These are phyloP conservation scores for Geotrichum macrosporum DNA, from an alignment of 1,139 yeast genomes.

Conservation along the genomic window DNA sequence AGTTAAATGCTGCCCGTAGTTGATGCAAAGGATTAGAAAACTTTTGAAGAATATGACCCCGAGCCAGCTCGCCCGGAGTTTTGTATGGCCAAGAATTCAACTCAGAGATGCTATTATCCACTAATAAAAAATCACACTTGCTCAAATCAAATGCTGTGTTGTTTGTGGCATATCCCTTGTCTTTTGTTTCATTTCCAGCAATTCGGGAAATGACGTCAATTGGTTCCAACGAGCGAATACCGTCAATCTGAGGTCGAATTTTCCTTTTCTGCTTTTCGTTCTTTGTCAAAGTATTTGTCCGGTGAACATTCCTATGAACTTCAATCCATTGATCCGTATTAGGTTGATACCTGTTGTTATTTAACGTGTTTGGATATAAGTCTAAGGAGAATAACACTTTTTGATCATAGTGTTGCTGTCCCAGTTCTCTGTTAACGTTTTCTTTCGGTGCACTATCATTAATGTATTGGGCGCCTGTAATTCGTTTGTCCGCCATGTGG, in stretches of 20 bases:
- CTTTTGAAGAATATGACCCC: slow-evolving; percentile 15
- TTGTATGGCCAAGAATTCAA: slow-evolving; percentile 37
- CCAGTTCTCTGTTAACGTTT: slow-evolving; percentile 29
- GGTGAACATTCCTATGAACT: slow-evolving; percentile 56
- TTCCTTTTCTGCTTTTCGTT: slow-evolving; percentile 68
- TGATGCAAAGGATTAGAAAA: slow-evolving; percentile 44
- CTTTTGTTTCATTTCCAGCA: slow-evolving; percentile 33
- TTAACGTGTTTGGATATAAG: slow-evolving; percentile 52
- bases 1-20: slow-evolving; percentile 56
- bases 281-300: slow-evolving; percentile 69
- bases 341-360: slow-evolving; percentile 43
- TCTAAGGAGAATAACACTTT: slow-evolving; percentile 53
- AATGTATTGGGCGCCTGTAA: too few species aligned
- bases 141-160: slow-evolving; percentile 22
- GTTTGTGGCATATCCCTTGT: slow-evolving; percentile 26
- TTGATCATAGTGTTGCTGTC: not conserved
- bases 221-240: slow-evolving; percentile 64
- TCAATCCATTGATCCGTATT: slow-evolving; percentile 44
- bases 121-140: slow-evolving; percentile 30
- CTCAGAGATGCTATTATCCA: slow-evolving; percentile 33
- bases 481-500: too few species aligned
- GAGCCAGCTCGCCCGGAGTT: slow-evolving; percentile 32
- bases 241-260: slow-evolving; percentile 62
- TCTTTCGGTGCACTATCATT: too few species aligned
- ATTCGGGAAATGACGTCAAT: slow-evolving; percentile 34